Evolutionary conservation across 768 basidiomycete genomes (phyloP).

Genomic region (Termitomyces sp.): DNA sequence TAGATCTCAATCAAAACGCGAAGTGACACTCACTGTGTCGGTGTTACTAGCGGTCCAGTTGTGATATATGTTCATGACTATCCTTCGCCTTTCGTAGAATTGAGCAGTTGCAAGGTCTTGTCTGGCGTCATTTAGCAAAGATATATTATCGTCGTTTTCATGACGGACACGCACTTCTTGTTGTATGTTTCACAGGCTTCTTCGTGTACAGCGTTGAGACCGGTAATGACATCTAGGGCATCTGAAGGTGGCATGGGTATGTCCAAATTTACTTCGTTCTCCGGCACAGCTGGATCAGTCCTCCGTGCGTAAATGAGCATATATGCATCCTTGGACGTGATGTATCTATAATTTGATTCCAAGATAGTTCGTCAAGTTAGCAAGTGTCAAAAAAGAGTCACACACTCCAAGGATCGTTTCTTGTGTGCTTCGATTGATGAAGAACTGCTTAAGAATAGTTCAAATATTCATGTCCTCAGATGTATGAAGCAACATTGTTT

Average conservation of each 20-base stretch:
- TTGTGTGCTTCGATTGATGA: background rate
- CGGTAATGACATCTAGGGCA: constrained; percentile 50
- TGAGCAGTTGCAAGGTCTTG: constrained; percentile 34
- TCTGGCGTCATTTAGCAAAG: constrained; percentile 25
- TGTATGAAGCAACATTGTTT: background rate
- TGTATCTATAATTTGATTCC: constrained; percentile 31
- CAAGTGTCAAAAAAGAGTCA: background rate
- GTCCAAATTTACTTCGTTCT: background rate
- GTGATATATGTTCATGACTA: constrained; percentile 57
- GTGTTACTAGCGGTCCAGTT: constrained; percentile 52
- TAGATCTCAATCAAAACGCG: background rate
- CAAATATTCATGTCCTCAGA: background rate
- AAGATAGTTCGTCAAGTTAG: background rate
- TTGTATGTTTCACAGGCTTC: constrained; percentile 47
- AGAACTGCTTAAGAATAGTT: background rate
- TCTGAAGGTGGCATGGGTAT: constrained; percentile 43
- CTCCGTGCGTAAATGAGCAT: constrained; percentile 87
- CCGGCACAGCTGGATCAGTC: background rate
- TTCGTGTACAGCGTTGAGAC: constrained; percentile 54
- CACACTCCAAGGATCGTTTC: constrained; percentile 3
- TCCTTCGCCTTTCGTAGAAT: constrained; percentile 50
- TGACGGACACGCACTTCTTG: constrained; percentile 35
- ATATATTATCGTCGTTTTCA: background rate
- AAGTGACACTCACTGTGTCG: constrained; percentile 39
- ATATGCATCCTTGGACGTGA: constrained; percentile 85